These are phyloP conservation scores for Dimargaris xerosporica DNA, from an alignment of 192 early-diverging fungal genomes.

Conservation along the genomic window DNA sequence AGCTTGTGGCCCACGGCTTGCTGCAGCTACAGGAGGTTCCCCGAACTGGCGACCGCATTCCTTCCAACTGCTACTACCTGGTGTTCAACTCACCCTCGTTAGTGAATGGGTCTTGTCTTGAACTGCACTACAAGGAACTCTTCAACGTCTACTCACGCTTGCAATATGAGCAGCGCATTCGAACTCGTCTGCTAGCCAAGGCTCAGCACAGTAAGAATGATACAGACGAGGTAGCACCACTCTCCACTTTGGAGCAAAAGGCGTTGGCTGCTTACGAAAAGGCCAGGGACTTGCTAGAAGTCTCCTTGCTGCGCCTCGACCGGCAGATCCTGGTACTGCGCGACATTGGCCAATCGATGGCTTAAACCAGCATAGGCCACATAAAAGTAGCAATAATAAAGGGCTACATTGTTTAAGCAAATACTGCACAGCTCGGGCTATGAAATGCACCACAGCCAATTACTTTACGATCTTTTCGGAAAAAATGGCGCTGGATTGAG, in stretches of 20 bases:
- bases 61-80: constrained; percentile 56
- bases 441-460: too few relatives aligned
- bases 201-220: not conserved
- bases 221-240: not conserved
- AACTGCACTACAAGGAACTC: constrained; percentile 37
- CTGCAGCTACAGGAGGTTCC: constrained; percentile 49
- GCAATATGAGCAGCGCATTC: not conserved
- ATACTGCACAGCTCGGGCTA: too few relatives aligned
- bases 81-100: constrained; percentile 43
- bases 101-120: constrained; percentile 30
- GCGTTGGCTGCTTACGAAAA: not conserved
- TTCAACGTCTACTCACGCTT: constrained; percentile 18
- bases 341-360: not conserved
- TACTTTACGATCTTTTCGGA: too few relatives aligned
- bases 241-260: not conserved
- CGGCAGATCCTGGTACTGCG: constrained; percentile 1
- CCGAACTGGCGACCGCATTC: constrained; percentile 50
- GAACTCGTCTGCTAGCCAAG: not conserved
- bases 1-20: constrained; percentile 29
- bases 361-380: too few relatives aligned
- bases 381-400: too few relatives aligned
- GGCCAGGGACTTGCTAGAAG: not conserved
- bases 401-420: too few relatives aligned
- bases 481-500: too few relatives aligned
- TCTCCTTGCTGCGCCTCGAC: not conserved